These are phyloP conservation scores for Lolium multiflorum DNA, from an alignment of 176 grass and related monocot genomes.

Conservation along the genomic window DNA sequence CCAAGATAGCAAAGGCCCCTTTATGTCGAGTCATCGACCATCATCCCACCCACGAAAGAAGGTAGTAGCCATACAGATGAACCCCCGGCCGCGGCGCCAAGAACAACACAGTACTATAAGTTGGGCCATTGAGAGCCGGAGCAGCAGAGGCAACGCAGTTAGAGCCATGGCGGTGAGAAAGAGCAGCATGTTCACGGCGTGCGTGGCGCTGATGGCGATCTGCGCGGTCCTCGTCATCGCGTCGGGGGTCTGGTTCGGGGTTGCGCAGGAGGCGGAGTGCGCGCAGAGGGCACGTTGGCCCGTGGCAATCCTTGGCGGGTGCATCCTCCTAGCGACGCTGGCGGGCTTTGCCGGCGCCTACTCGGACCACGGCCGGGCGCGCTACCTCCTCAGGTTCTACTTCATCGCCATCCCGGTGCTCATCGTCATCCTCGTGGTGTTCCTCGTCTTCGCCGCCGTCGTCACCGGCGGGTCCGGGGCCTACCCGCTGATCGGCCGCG, in stretches of 20 bases:
- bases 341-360: slow-evolving; percentile 81
- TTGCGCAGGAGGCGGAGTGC: slow-evolving; percentile 70
- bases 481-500: slow-evolving; percentile 62
- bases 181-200: slow-evolving; percentile 79
- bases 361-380: slow-evolving; percentile 46
- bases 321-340: slow-evolving; percentile 66
- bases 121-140: background rate
- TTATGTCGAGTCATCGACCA: background rate
- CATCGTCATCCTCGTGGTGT: slow-evolving; percentile 63
- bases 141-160: background rate
- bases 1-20: background rate
- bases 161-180: slow-evolving; percentile 51
- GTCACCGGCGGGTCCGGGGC: slow-evolving; percentile 63
- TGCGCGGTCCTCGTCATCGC: slow-evolving; percentile 73
- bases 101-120: no score
- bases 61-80: background rate
- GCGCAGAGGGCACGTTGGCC: slow-evolving; percentile 70
- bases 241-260: slow-evolving; percentile 69
- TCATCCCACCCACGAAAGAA: background rate
- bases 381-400: slow-evolving; percentile 70
- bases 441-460: slow-evolving; percentile 77
- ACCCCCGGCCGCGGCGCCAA: background rate
- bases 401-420: slow-evolving; percentile 73
- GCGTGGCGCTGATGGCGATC: slow-evolving; percentile 64
- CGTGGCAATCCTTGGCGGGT: slow-evolving; percentile 59